Percentiles rank a stretch among this genome's conserved stretches.
Conservation (phyloP, 768 basidiomycete species). For the Amyloporia xantha region DNA sequence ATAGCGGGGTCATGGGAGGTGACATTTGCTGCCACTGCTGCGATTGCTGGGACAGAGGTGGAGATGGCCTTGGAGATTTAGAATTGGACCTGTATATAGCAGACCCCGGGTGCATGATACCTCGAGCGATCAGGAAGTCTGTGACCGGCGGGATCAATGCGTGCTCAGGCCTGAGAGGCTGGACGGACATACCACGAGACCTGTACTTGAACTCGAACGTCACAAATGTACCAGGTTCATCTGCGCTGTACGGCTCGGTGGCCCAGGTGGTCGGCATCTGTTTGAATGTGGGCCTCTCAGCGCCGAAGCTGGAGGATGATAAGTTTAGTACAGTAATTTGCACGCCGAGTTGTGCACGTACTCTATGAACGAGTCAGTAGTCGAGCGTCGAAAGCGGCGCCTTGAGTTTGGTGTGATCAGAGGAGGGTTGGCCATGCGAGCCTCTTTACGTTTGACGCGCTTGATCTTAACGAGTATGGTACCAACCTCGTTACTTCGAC, state of each 20-base stretch:
- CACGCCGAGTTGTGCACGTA: slow-evolving; percentile 23
- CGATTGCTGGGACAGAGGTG: no score
- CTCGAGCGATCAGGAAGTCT: slow-evolving; percentile 19
- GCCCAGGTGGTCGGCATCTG: slow-evolving; percentile 50
- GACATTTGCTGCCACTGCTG: no score
- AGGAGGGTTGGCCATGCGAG: slow-evolving; percentile 37
- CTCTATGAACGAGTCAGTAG: no score
- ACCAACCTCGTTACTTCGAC: slow-evolving; percentile 34
- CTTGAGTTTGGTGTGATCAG: slow-evolving; percentile 32
- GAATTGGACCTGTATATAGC: no score
- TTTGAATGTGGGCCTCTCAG: slow-evolving; percentile 29
- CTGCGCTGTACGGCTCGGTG: slow-evolving; percentile 40
- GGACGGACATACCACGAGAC: slow-evolving; percentile 34
- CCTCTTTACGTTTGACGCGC: slow-evolving; percentile 23
- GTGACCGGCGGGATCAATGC: not conserved
- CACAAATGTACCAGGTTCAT: slow-evolving; percentile 40
- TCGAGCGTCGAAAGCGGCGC: no score
- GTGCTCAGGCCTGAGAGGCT: not conserved
- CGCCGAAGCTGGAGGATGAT: slow-evolving; percentile 39
- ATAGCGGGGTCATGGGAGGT: no score
- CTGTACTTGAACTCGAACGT: slow-evolving; percentile 66
- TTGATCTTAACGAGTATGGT: slow-evolving; percentile 48
- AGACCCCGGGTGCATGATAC: slow-evolving; percentile 13
- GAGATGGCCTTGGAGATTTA: no score
- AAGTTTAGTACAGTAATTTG: not conserved